Evolutionary conservation across 75 land plant species (phyloP), one percentile per base, ranked within the genome.

Genomic region (Sequoia sempervirens): DNA sequence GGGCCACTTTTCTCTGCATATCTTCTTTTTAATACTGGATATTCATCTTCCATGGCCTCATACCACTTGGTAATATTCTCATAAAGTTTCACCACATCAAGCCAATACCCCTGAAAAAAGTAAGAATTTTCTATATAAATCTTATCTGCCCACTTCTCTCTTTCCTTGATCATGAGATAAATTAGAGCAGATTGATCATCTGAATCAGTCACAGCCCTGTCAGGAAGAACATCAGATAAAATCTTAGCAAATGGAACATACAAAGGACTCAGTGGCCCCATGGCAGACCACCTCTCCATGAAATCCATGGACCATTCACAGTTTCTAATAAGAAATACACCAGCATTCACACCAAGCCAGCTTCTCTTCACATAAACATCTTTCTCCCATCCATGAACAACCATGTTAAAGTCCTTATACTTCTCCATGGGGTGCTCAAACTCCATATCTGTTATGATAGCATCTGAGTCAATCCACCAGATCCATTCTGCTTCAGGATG

Each of bases 401-500:
- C 88, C 38, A 97, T 54, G 85, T 97, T 96, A 80, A 91, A 88
- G 43, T 74, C 74, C 37, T 58, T 52, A 87, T 97, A 97, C 80
- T 87, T 83, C 47, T 85, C 86, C 38, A 96, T 41, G 0, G 99
- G 99, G 32, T 93, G 84, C 84, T 83, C 83, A 88, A 94, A 96
- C 81, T 90, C 92, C 99, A 97, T 95, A 91, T 97, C 97, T 40
- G 99, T 96, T 81, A 97, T 82, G 68, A 89, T 84, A 38, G 99
- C 98, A 87, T 97, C 99, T 43, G 94, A 91, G 91, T 97, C 99
- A 75, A 97, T 89, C 99, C 99, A 96, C 92, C 92, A 94, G 75
- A 96, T 78, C 99, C 99, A 96, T 85, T 96, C 98, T 5, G 97
- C 91, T 84, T 95, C 98, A 61, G 99, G 97, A 86, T 96, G 99